Conservation (phyloP, 2,329 filamentous ascomycete genomes). For the Penicillium nordicum region DNA sequence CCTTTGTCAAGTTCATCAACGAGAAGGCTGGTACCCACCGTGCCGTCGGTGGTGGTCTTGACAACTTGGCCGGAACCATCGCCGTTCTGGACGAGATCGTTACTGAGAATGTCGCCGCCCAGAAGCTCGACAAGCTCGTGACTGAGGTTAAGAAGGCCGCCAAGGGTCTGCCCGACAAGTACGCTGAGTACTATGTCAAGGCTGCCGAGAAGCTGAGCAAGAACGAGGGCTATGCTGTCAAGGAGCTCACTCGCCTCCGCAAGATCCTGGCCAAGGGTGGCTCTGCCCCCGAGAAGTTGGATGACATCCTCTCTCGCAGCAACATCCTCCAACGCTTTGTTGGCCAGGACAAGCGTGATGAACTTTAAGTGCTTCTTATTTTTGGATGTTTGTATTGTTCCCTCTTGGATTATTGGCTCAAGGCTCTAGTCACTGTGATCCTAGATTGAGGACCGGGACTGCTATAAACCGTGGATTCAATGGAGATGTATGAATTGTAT, state of each 20-base stretch:
- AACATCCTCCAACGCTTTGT: conserved; percentile 84
- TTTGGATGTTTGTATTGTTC: conserved; percentile 19
- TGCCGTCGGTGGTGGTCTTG: conserved; percentile 72
- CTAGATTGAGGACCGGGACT: background rate
- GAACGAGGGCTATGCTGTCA: conserved; percentile 74
- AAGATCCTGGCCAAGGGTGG: conserved; percentile 82
- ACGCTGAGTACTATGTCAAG: conserved; percentile 89
- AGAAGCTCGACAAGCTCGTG: conserved; percentile 63
- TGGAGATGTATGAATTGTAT: conserved; percentile 1
- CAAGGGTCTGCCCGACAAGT: conserved; percentile 68
- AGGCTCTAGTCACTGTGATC: background rate
- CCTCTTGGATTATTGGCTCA: conserved; percentile 10
- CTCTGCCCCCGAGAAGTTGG: conserved; percentile 77
- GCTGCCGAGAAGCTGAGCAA: conserved; percentile 80
- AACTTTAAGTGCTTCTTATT: conserved; percentile 54
- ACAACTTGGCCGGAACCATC: conserved; percentile 76
- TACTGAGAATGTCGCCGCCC: conserved; percentile 61
- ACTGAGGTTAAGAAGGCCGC: conserved; percentile 71
- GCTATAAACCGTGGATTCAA: background rate
- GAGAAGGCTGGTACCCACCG: conserved; percentile 85
- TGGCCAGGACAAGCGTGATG: conserved; percentile 60
- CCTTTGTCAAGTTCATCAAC: conserved; percentile 80
- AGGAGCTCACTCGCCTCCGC: conserved; percentile 79
- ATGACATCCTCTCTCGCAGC: conserved; percentile 79
- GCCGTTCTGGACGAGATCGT: conserved; percentile 73